Percentiles rank a stretch among this genome's conserved stretches.
These are phyloP conservation scores for Didymella sp. DNA, from an alignment of 2,329 filamentous ascomycete genomes.

Conservation along the genomic window DNA sequence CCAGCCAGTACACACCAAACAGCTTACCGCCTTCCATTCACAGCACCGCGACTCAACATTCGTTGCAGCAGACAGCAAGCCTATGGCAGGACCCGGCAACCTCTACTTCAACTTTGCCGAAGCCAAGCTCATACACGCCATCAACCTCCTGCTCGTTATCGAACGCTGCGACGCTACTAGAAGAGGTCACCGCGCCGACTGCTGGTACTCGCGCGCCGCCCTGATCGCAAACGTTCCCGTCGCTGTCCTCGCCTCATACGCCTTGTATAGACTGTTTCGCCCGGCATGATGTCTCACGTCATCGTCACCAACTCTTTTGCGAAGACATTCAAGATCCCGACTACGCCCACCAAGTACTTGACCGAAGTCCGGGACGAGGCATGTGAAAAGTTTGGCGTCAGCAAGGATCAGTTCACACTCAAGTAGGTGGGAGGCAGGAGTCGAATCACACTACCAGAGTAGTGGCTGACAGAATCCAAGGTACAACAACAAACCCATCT, in stretches of 20 bases:
- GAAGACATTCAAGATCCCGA: conserved; percentile 80
- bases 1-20: conserved; percentile 3
- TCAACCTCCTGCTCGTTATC: conserved; percentile 39
- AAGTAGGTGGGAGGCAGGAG: conserved; percentile 64
- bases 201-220: conserved; percentile 37
- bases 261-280: conserved; percentile 36
- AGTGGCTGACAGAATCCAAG: conserved; percentile 25
- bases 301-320: conserved; percentile 84
- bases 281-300: conserved; percentile 82
- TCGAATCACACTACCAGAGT: not conserved
- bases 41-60: not conserved
- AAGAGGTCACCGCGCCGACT: conserved; percentile 34
- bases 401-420: conserved; percentile 76
- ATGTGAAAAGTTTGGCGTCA: conserved; percentile 79
- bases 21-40: not conserved
- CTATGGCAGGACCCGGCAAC: conserved; percentile 44
- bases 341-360: conserved; percentile 79
- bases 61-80: conserved; percentile 5
- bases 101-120: conserved; percentile 43
- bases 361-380: conserved; percentile 87
- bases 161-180: conserved; percentile 38
- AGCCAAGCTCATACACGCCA: conserved; percentile 42
- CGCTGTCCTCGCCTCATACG: conserved; percentile 34
- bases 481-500: conserved; percentile 79
- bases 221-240: conserved; percentile 38